Conservation (phyloP, 805 yeast genomes). For the Priceomyces fermenticarens region DNA sequence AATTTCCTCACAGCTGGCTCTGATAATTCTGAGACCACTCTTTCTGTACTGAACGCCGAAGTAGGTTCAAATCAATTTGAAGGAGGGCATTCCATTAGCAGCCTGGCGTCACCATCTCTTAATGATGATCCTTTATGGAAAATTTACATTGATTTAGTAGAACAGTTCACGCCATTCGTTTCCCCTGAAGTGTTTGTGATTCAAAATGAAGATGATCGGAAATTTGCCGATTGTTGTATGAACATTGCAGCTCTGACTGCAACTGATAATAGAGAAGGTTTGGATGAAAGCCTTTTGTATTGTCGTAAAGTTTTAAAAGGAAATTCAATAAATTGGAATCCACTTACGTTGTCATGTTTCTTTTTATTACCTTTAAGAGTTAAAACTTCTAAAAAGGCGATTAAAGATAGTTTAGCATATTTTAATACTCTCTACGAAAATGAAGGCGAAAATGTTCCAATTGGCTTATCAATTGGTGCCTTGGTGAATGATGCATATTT, state of each 20-base stretch:
- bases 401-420: slow-evolving; percentile 7
- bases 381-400: slow-evolving; percentile 5
- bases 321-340: slow-evolving; percentile 11
- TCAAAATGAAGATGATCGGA: slow-evolving; percentile 6
- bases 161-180: slow-evolving; percentile 18
- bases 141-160: slow-evolving; percentile 10
- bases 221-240: slow-evolving; percentile 16
- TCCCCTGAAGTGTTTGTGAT: no score
- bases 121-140: no score
- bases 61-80: background rate
- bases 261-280: background rate
- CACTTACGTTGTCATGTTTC: slow-evolving; percentile 12
- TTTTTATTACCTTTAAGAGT: slow-evolving; percentile 15
- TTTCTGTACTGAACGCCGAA: background rate
- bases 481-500: slow-evolving; percentile 17
- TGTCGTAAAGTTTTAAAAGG: background rate
- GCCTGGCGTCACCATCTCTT: no score
- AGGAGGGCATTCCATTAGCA: background rate
- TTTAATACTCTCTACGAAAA: slow-evolving; percentile 11
- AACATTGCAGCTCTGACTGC: slow-evolving; percentile 3
- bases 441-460: slow-evolving; percentile 1
- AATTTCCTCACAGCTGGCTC: background rate
- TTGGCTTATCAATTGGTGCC: slow-evolving; percentile 14
- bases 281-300: background rate
- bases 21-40: background rate